phyloP scores from a whole-genome alignment of 805 yeast species.

The Grigorovia humatica region DNA sequence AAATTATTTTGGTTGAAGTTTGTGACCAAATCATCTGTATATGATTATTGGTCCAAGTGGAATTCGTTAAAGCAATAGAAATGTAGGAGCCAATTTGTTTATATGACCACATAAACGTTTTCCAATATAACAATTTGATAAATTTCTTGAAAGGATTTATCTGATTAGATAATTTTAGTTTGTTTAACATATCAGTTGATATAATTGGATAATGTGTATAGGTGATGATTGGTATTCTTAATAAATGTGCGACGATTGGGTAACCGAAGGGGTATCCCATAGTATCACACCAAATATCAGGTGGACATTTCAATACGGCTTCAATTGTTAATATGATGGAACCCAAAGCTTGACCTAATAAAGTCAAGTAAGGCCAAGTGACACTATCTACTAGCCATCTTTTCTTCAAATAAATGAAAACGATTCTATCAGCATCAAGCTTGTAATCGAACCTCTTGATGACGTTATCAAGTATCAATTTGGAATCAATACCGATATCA shows the following conservation, averaged over 20 bases:
- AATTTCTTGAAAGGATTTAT: slow-evolving; percentile 18
- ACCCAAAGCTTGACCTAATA: slow-evolving; percentile 83
- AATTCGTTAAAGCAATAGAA: slow-evolving; percentile 61
- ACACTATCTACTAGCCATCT: slow-evolving; percentile 56
- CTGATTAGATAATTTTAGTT: slow-evolving; percentile 30
- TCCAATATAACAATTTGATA: slow-evolving; percentile 61
- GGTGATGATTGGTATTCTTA: slow-evolving; percentile 67
- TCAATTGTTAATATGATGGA: slow-evolving; percentile 57
- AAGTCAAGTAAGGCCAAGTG: slow-evolving; percentile 70
- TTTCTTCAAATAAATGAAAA: slow-evolving; percentile 48
- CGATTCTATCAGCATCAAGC: slow-evolving; percentile 42
- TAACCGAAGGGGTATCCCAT: slow-evolving; percentile 89
- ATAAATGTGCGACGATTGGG: slow-evolving; percentile 43
- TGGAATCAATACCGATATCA: slow-evolving; percentile 40
- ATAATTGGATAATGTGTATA: slow-evolving; percentile 95
- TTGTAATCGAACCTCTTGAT: slow-evolving; percentile 45
- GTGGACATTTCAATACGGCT: slow-evolving; percentile 57
- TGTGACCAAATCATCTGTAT: slow-evolving; percentile 55
- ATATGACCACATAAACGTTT: slow-evolving; percentile 50
- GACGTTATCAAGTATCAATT: slow-evolving; percentile 43
- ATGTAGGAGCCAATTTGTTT: slow-evolving; percentile 56
- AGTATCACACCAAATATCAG: slow-evolving; percentile 91
- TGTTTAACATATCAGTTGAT: slow-evolving; percentile 75
- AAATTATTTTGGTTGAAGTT: slow-evolving; percentile 39
- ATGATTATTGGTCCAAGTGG: slow-evolving; percentile 87